phyloP scores from a whole-genome alignment of 2,329 filamentous ascomycete genomes.

The Madurella mycetomatis region DNA sequence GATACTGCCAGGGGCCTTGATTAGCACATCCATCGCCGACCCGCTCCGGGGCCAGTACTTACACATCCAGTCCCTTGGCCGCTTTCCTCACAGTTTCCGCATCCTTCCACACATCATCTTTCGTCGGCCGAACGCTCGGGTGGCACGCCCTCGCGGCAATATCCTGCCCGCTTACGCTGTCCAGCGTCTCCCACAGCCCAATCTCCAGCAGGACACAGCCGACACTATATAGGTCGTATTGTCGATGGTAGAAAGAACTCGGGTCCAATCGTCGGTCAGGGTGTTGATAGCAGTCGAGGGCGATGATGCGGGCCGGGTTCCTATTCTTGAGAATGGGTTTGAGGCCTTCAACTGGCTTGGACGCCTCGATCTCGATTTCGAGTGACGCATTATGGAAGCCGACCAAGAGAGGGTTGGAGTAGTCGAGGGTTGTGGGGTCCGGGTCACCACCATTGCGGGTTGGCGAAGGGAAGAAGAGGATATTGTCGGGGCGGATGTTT shows the following conservation, averaged over 20 bases:
- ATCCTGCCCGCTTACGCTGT: constrained; percentile 2
- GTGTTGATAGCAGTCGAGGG: constrained; percentile 10
- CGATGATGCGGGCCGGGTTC: constrained; percentile 2
- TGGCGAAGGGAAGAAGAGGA: constrained; percentile 13
- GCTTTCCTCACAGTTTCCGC: constrained; percentile 4
- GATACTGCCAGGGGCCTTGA: neutral
- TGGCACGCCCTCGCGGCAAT: constrained; percentile 5
- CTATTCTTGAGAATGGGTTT: constrained; percentile 15
- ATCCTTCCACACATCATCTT: constrained; percentile 9
- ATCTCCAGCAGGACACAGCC: constrained; percentile 13
- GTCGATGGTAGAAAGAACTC: neutral
- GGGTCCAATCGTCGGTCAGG: constrained; percentile 1
- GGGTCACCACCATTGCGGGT: neutral
- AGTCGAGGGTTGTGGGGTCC: constrained; percentile 10
- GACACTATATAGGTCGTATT: constrained; percentile 8
- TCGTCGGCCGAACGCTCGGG: neutral
- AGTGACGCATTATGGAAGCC: constrained; percentile 10
- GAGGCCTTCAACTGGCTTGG: constrained; percentile 2
- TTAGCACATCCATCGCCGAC: neutral
- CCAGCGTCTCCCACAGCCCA: constrained; percentile 15
- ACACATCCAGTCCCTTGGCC: constrained; percentile 10
- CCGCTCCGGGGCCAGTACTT: neutral
- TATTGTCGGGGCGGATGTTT: constrained; percentile 14
- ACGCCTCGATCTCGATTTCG: neutral
- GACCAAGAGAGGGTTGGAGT: constrained; percentile 2